Conservation (phyloP, 2,329 filamentous ascomycete genomes). For the Hypoxylon sp. region DNA sequence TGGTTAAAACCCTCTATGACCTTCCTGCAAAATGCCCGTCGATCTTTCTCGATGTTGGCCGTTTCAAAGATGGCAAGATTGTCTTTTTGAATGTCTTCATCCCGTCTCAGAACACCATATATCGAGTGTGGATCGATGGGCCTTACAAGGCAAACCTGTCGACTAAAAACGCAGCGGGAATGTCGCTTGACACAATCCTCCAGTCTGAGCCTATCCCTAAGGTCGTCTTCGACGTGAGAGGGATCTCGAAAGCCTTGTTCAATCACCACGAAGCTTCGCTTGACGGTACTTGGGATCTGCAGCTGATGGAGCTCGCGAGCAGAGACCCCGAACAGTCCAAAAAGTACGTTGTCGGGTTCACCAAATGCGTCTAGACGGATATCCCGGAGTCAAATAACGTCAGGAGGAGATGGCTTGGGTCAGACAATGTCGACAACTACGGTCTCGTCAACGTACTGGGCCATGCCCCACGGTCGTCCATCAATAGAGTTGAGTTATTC, state of each 20-base stretch:
- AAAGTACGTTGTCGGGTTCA: conserved; percentile 47
- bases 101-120: not conserved
- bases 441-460: not conserved
- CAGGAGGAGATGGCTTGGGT: not conserved
- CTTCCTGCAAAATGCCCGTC: not conserved
- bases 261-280: conserved; percentile 53
- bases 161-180: not conserved
- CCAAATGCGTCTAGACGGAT: conserved; percentile 46
- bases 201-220: conserved; percentile 55
- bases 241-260: conserved; percentile 63
- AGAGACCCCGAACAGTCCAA: conserved; percentile 35
- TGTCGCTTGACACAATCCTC: conserved; percentile 51
- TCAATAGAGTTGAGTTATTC: conserved; percentile 9
- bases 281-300: conserved; percentile 57
- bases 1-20: not conserved
- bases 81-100: not conserved
- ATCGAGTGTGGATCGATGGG: not conserved
- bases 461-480: not conserved
- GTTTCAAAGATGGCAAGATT: not conserved
- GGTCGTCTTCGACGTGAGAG: conserved; percentile 65
- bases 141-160: not conserved
- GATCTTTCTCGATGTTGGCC: not conserved
- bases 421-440: not conserved
- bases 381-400: not conserved
- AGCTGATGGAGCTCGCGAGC: conserved; percentile 61